Percentiles rank a stretch among this genome's conserved stretches.
These are phyloP conservation scores for Turritis glabra DNA, from an alignment of 345 rosid species.

Conservation along the genomic window DNA sequence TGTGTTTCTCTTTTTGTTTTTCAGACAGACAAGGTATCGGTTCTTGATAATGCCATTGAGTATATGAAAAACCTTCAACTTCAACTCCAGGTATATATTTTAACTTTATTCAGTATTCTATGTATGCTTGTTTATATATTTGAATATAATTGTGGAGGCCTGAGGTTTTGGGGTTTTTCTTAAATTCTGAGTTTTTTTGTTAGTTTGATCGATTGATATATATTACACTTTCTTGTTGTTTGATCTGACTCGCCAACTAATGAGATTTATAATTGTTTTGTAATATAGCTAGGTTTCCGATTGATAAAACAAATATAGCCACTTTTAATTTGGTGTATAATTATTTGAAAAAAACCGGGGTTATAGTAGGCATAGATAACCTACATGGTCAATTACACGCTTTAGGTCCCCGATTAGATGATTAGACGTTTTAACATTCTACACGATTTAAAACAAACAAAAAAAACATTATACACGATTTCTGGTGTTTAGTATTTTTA, in stretches of 20 bases:
- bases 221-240: neutral
- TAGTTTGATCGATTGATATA: neutral
- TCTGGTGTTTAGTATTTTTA: neutral
- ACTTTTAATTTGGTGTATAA: neutral
- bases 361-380: neutral
- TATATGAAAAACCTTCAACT: conserved; percentile 67
- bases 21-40: conserved; percentile 63
- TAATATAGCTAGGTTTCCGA: neutral
- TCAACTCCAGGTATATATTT: conserved; percentile 66
- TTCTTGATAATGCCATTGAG: conserved; percentile 72
- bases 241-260: neutral
- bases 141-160: neutral
- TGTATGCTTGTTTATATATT: neutral
- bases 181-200: neutral
- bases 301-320: neutral
- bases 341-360: neutral
- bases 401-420: neutral
- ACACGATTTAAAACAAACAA: too few species aligned
- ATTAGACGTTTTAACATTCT: neutral
- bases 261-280: neutral
- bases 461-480: too few species aligned
- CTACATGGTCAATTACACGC: neutral
- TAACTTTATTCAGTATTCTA: neutral
- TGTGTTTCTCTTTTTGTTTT: neutral
- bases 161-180: neutral